These are phyloP conservation scores for Hygrophorus russula DNA, from an alignment of 768 basidiomycete species.

Conservation along the genomic window DNA sequence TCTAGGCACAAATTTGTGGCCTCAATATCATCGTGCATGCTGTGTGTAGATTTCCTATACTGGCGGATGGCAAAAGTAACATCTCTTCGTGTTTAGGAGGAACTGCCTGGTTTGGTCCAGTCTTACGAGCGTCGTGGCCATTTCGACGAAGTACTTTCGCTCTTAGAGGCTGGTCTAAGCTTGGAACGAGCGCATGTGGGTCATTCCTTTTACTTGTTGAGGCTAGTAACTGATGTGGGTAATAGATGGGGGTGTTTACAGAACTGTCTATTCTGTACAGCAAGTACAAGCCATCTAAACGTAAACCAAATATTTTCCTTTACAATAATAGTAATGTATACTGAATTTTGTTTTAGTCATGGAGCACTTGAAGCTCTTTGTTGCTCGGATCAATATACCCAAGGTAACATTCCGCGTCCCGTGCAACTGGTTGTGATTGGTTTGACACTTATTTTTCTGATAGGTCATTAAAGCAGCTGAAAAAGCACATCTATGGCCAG, in stretches of 20 bases:
- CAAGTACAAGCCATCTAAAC: slow-evolving; percentile 89
- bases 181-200: slow-evolving; percentile 79
- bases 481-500: slow-evolving; percentile 95
- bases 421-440: background rate
- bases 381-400: slow-evolving; percentile 94
- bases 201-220: background rate
- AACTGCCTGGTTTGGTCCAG: slow-evolving; percentile 60
- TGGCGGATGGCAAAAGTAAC: slow-evolving; percentile 14
- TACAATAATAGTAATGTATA: background rate
- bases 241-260: slow-evolving; percentile 91
- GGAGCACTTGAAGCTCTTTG: slow-evolving; percentile 97
- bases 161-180: slow-evolving; percentile 92
- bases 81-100: slow-evolving; percentile 40
- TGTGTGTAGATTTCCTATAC: slow-evolving; percentile 17
- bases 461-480: slow-evolving; percentile 92
- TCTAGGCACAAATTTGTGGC: slow-evolving; percentile 93
- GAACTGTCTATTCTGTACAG: slow-evolving; percentile 86
- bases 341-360: slow-evolving; percentile 50
- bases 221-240: background rate
- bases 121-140: slow-evolving; percentile 86
- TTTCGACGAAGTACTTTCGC: slow-evolving; percentile 86
- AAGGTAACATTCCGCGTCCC: slow-evolving; percentile 35
- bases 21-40: slow-evolving; percentile 96
- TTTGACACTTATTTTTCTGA: background rate
- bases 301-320: slow-evolving; percentile 33